phyloP scores from a whole-genome alignment of 495 filamentous ascomycete genomes.

The Aspergillus saccharolyticus region DNA sequence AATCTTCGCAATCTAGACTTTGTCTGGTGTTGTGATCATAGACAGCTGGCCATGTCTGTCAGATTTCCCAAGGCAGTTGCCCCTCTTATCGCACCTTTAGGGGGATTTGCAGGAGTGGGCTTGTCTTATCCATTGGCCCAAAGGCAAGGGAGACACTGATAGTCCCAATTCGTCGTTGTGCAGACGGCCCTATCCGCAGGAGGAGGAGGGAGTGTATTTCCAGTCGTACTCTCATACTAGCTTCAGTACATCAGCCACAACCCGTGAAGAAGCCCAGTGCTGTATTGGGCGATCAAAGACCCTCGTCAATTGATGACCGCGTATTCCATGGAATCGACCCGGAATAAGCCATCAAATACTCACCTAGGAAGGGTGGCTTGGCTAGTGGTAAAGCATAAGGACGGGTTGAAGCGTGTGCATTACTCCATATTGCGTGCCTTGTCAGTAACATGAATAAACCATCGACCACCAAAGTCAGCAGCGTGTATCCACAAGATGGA shows the following conservation, averaged over 20 bases:
- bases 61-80: neutral
- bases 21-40: neutral
- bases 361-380: neutral
- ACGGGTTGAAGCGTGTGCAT: too few relatives aligned
- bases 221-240: too few relatives aligned
- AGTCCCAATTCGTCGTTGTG: constrained; percentile 3
- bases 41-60: constrained; percentile 4
- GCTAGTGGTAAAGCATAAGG: neutral
- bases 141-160: neutral
- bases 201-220: neutral
- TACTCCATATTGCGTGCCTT: too few relatives aligned
- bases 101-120: neutral
- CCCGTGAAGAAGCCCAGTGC: too few relatives aligned
- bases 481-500: neutral
- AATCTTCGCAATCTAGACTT: neutral
- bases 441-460: too few relatives aligned
- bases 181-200: constrained; percentile 1
- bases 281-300: neutral
- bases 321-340: neutral
- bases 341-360: neutral
- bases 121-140: neutral
- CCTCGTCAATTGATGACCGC: neutral
- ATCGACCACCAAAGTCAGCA: too few relatives aligned
- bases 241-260: too few relatives aligned
- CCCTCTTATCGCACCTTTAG: neutral